Percentiles rank a stretch among this genome's conserved stretches.
Conservation (phyloP, 1,284 basidiomycete genomes). For the Porogramme epimiltina region DNA sequence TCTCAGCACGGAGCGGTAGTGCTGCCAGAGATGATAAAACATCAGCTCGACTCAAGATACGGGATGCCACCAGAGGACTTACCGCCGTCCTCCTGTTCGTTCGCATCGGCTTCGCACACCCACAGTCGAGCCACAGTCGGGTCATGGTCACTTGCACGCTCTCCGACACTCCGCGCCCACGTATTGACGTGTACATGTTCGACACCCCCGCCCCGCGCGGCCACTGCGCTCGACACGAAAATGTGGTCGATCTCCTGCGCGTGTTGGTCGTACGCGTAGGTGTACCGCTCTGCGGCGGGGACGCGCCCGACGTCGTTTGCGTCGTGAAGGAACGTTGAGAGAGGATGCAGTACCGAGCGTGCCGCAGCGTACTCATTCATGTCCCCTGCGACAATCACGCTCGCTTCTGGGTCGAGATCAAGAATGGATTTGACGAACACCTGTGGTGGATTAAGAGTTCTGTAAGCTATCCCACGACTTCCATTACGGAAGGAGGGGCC, state of each 20-base stretch:
- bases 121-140: constrained; percentile 55
- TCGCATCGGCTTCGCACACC: constrained; percentile 37
- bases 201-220: constrained; percentile 39
- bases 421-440: constrained; percentile 52
- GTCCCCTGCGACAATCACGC: constrained; percentile 60
- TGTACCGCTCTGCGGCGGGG: constrained; percentile 55
- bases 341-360: constrained; percentile 49
- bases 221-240: constrained; percentile 53
- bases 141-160: constrained; percentile 59
- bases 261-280: constrained; percentile 62
- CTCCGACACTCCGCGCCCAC: constrained; percentile 45
- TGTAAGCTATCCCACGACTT: too few species aligned
- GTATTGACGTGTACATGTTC: constrained; percentile 63
- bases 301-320: constrained; percentile 53
- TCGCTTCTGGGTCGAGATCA: constrained; percentile 44
- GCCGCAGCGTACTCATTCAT: constrained; percentile 65
- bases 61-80: too few species aligned
- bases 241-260: constrained; percentile 61
- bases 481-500: too few species aligned
- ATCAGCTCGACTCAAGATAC: too few species aligned
- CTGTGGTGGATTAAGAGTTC: constrained; percentile 31
- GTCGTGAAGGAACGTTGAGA: constrained; percentile 46
- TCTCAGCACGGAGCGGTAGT: too few species aligned
- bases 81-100: too few species aligned
- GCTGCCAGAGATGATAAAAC: too few species aligned